A percentile compares a stretch with the other conserved stretches of the same genome.
Conservation (phyloP, 2,329 filamentous ascomycete genomes). For the Falciphora oryzae region DNA sequence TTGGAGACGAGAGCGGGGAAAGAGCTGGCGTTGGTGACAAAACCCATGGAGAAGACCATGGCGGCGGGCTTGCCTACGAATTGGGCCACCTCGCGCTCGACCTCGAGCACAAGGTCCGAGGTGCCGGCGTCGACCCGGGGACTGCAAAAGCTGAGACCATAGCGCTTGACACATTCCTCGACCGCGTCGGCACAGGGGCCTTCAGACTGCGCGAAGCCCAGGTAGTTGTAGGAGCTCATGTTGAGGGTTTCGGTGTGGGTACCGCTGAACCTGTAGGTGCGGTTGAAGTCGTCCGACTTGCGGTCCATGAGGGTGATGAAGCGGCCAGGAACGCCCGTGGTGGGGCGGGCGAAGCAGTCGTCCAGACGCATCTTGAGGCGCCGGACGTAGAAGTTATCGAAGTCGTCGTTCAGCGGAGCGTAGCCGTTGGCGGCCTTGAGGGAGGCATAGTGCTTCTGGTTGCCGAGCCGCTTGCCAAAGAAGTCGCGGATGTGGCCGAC, state of each 20-base stretch:
- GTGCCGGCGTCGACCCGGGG: constrained; percentile 81
- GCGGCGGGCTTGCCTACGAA: constrained; percentile 93
- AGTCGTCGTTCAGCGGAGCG: constrained; percentile 93
- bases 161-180: constrained; percentile 77
- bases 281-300: constrained; percentile 85
- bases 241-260: constrained; percentile 93
- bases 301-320: constrained; percentile 92
- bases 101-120: constrained; percentile 79
- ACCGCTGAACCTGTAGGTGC: constrained; percentile 81
- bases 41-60: constrained; percentile 99
- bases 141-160: constrained; percentile 78
- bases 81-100: constrained; percentile 80
- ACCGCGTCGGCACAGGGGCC: constrained; percentile 92
- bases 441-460: constrained; percentile 74
- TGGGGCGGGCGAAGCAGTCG: constrained; percentile 90
- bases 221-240: constrained; percentile 99
- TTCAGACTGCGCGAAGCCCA: constrained; percentile 95
- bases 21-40: constrained; percentile 87
- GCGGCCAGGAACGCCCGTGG: constrained; percentile 87
- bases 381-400: constrained; percentile 96
- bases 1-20: constrained; percentile 92
- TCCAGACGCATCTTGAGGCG: constrained; percentile 91
- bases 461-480: constrained; percentile 91
- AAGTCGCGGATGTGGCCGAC: constrained; percentile 96
- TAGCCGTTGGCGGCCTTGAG: constrained; percentile 82